Base-by-base conservation (phyloP, 345 rosid genomes). In the thale cress (Arabidopsis thaliana) region DNA sequence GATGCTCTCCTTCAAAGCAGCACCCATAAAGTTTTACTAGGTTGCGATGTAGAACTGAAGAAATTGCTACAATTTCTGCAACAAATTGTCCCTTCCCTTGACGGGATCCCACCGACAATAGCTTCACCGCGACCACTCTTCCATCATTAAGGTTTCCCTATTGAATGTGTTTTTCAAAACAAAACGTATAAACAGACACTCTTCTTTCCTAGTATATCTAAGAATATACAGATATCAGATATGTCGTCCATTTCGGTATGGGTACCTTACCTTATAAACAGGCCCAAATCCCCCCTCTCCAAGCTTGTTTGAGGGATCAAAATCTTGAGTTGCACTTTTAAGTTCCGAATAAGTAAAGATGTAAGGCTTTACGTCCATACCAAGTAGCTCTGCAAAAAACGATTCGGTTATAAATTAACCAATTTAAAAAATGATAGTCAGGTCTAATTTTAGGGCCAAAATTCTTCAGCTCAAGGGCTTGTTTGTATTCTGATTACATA, bases 271-370 rank as follows among this genome's bases (percentile, higher is more conserved):
- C 94, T 79, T 83, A 41, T 71, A 91, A 69, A 88, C 87, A 0
- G 93, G 86, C 49, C 96, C 89, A 62, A 85, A 91, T 33, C 96
- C 91, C 67, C 91, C 92, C 65, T 91, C 89, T 61, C 92, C 92
- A 55, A 87, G 89, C 67, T 87, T 88, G 78, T 86, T 82, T 28
- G 83, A 59, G 13, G 81, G 80, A 79, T 60, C 76, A n/a, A 89
- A 87, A 67, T 84, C 89, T 28, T 85, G 76, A 6, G 91, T 87
- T 22, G 88, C 91, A 75, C 84, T 55, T 80, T 74, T 89, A 41
- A 89, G 85, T 69, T 89, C 87, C 0, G 81, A 67, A 78, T 82
- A 85, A 57, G 71, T 78, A 80, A 89, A 87, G 37, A 84, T 85
- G 73, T 84, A 83, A 2, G 88, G 89, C 65, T 72, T 83, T 42